These are phyloP conservation scores for Solanum bulbocastanum DNA, from an alignment of 257 asterid species.

Conservation along the genomic window DNA sequence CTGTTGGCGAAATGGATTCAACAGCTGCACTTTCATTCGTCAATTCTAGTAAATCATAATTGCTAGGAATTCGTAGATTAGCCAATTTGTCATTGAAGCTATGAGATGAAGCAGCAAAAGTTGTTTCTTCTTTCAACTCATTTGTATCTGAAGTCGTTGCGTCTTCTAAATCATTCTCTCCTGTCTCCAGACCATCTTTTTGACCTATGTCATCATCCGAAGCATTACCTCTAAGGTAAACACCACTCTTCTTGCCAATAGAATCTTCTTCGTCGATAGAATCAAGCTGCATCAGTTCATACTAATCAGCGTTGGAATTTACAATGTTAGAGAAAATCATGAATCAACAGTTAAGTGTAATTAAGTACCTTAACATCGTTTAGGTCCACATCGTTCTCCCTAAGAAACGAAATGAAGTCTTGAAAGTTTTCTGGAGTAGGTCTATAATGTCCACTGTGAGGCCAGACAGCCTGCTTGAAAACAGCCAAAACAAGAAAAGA, in stretches of 20 bases:
- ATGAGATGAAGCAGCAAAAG: background rate
- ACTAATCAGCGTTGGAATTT: background rate
- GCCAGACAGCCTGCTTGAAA: slow-evolving; percentile 44
- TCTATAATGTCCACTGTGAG: slow-evolving; percentile 62
- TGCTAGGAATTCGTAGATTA: slow-evolving; percentile 24
- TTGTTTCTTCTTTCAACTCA: slow-evolving; percentile 1
- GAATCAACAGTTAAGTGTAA: background rate
- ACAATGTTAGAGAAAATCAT: background rate
- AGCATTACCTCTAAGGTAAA: slow-evolving; percentile 24
- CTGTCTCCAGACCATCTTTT: slow-evolving; percentile 1
- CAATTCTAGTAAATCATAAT: slow-evolving; percentile 8
- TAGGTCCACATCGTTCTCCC: slow-evolving; percentile 40
- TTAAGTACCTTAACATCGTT: slow-evolving; percentile 42
- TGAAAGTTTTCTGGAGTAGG: slow-evolving; percentile 58
- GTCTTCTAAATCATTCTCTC: slow-evolving; percentile 1
- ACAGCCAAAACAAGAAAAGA: background rate
- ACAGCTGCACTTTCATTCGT: slow-evolving; percentile 1
- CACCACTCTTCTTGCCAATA: slow-evolving; percentile 6
- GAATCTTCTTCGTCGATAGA: slow-evolving; percentile 15
- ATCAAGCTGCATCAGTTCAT: slow-evolving; percentile 18
- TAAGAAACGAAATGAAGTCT: slow-evolving; percentile 42
- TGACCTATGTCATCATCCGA: slow-evolving; percentile 22
- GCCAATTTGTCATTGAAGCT: slow-evolving; percentile 14
- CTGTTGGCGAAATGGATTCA: slow-evolving; percentile 20
- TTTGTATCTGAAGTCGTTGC: background rate